phyloP scores from a whole-genome alignment of 352 stramenopile species.

The Phytophthora hibernalis region DNA sequence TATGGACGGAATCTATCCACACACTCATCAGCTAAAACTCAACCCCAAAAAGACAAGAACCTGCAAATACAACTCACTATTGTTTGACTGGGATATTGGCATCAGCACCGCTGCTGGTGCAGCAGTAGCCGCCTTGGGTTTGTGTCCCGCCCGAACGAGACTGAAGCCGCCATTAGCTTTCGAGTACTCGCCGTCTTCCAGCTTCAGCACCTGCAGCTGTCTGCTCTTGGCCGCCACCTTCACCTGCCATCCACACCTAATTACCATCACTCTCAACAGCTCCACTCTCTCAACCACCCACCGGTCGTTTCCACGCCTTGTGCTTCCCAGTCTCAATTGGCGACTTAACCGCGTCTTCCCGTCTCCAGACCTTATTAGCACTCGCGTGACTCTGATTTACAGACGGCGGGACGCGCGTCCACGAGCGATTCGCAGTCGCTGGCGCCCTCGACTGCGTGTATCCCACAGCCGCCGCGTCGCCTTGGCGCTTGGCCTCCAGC shows the following conservation, averaged over 20 bases:
- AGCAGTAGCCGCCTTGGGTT: conserved; percentile 13
- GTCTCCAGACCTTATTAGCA: conserved; percentile 69
- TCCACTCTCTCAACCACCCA: conserved; percentile 10
- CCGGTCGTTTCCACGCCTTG: conserved; percentile 46
- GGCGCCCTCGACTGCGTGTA: conserved; percentile 14
- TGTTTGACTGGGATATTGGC: conserved; percentile 24
- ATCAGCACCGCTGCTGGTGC: conserved; percentile 6
- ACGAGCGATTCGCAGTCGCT: conserved; percentile 45
- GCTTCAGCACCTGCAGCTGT: conserved; percentile 58
- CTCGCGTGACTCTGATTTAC: conserved; percentile 30
- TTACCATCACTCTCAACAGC: conserved; percentile 13
- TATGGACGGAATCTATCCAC: conserved; percentile 48
- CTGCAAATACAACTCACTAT: conserved; percentile 10
- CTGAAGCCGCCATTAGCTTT: conserved; percentile 79
- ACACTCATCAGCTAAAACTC: not conserved
- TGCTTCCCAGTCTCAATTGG: conserved; percentile 8
- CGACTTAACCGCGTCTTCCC: conserved; percentile 17
- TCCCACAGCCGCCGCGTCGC: not conserved
- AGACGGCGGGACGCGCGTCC: conserved; percentile 38
- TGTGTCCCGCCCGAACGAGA: conserved; percentile 68
- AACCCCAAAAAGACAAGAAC: not conserved
- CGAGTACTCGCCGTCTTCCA: conserved; percentile 79
- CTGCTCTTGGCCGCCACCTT: conserved; percentile 45
- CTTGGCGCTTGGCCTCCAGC: conserved; percentile 55
- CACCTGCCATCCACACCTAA: conserved; percentile 24